These are phyloP conservation scores for Silene latifolia DNA, from an alignment of 148 eudicot species.

Conservation along the genomic window DNA sequence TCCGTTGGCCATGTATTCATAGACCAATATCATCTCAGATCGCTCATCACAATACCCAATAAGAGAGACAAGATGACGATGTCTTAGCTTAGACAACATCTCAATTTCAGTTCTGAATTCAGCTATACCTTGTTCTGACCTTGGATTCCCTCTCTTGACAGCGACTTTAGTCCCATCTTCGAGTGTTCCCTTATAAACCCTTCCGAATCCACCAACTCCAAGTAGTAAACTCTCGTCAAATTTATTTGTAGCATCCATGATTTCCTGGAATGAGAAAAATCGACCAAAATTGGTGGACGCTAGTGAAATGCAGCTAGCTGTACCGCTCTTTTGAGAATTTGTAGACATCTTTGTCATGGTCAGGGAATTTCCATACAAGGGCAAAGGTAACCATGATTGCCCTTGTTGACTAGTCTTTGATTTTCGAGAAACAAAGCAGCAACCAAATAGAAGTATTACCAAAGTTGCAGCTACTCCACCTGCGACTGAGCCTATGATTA, in stretches of 20 bases:
- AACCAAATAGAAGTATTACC: slow-evolving; percentile 46
- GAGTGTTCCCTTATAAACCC: slow-evolving; percentile 86
- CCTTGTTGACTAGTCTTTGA: slow-evolving; percentile 49
- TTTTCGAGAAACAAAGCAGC: slow-evolving; percentile 47
- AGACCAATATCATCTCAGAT: slow-evolving; percentile 92
- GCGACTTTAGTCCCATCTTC: slow-evolving; percentile 85
- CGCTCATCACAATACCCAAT: slow-evolving; percentile 96
- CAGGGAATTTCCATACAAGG: slow-evolving; percentile 77
- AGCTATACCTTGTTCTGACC: slow-evolving; percentile 95
- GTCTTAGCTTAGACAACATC: slow-evolving; percentile 95
- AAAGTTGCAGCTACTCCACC: slow-evolving; percentile 50
- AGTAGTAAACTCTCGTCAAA: slow-evolving; percentile 83
- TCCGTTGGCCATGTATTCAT: slow-evolving; percentile 97
- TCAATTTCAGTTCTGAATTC: slow-evolving; percentile 93
- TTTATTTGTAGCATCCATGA: slow-evolving; percentile 86
- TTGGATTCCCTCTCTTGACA: slow-evolving; percentile 90
- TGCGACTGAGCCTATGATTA: slow-evolving; percentile 49
- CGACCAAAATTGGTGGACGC: slow-evolving; percentile 76
- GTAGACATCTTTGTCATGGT: slow-evolving; percentile 78
- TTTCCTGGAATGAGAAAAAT: slow-evolving; percentile 77
- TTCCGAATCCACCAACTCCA: slow-evolving; percentile 95
- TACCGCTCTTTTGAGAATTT: slow-evolving; percentile 80
- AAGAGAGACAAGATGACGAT: slow-evolving; percentile 89
- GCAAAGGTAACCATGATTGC: slow-evolving; percentile 83
- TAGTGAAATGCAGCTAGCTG: slow-evolving; percentile 91